Evolutionary conservation across 176 grass and related monocot species (phyloP), one percentile per base, ranked within the genome.

Genomic region (Oryza longistaminata): DNA sequence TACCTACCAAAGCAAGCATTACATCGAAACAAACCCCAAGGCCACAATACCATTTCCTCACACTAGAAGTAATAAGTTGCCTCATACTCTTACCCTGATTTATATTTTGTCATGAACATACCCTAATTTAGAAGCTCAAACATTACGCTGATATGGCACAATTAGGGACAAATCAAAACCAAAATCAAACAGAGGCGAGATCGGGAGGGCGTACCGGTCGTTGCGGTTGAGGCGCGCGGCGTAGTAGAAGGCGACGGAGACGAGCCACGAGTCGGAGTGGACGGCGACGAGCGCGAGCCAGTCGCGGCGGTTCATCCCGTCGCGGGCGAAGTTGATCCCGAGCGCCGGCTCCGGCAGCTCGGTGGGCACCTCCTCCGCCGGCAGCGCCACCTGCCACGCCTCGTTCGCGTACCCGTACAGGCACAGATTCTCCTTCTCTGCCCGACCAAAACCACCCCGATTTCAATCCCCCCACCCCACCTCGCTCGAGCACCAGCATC

Each of bases 341-440:
- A 94, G 89, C 29, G 92, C 89, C 77, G 92, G 92, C 77, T 94
- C 92, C 6, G 92, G 92, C 40, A 94, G 84, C 81, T 94, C 92
- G 76, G 92, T 90, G 76, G 92, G 92, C 81, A 94, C 92, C 87
- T 94, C 92, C 92, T 94, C 92, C 50, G 89, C 92, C 16, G 92
- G 92, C 71, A 89, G 89, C 80, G 87, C 82, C 73, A 94, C 92
- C 92, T 91, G 87, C 92, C 92, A 94, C 73, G 61, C 66, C 31
- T 85, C 89, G 81, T 87, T 91, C 3, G 92, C 68, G 84, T 94
- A 88, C 16, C 92, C 92, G 73, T 94, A 94, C 16, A 94, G 73
- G 81, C 92, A 94, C 52, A 94, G 33, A 62, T 94, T 94, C 77
- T 94, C 92, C 89, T 94, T 94, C 34, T 89, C 92, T 94, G 58